A percentile compares a stretch with the other conserved stretches of the same genome.
These are phyloP conservation scores for Cinchona pubescens DNA, from an alignment of 257 asterid genomes.

Conservation along the genomic window DNA sequence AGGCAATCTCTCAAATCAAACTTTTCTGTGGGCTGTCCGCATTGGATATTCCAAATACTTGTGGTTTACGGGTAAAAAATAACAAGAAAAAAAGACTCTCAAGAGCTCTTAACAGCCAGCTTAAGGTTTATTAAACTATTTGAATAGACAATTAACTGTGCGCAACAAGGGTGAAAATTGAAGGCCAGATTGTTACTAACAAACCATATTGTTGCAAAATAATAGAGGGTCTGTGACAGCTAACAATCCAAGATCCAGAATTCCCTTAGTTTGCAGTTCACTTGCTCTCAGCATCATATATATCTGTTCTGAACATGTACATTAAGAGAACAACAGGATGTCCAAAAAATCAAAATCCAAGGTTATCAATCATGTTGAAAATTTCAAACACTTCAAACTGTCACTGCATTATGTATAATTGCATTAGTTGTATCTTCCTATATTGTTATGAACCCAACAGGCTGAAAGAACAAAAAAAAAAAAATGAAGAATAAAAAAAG, in stretches of 20 bases:
- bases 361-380: not conserved
- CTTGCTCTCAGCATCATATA: slow-evolving; percentile 47
- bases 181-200: not conserved
- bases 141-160: not conserved
- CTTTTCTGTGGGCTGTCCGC: not conserved
- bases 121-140: not conserved
- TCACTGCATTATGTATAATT: no score
- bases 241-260: slow-evolving; percentile 2
- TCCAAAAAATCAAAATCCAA: not conserved
- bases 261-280: slow-evolving; percentile 13
- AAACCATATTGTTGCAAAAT: not conserved
- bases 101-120: not conserved
- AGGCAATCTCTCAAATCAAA: not conserved
- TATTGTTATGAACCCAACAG: no score
- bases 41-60: not conserved
- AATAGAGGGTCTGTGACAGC: not conserved
- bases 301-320: slow-evolving; percentile 31
- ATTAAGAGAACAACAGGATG: slow-evolving; percentile 22
- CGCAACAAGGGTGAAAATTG: not conserved
- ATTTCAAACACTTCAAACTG: not conserved
- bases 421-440: not conserved
- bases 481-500: no score
- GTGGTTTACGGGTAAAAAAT: no score
- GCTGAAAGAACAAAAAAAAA: no score
- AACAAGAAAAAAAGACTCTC: no score